Base-by-base conservation (phyloP, 2,329 filamentous ascomycete genomes). In the Juglanconis oblonga region DNA sequence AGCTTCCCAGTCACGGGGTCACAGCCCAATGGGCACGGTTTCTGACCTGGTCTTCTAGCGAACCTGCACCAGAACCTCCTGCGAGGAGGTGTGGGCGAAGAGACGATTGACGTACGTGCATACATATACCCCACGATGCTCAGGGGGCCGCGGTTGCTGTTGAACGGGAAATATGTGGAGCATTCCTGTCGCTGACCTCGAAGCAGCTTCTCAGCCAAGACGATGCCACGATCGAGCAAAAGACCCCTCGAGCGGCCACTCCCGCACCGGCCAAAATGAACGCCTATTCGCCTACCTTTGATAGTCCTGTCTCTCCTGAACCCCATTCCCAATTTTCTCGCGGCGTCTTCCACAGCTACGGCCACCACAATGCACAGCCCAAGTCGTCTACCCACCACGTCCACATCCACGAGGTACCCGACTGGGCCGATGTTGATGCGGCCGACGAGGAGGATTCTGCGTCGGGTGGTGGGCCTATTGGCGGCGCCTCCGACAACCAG, bases 21-120 rank as follows among this genome's bases (percentile, higher is more conserved):
- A 61, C 50, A 48, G 14, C 33, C 65, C 11, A 32, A 14, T 31
- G 2, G n/a, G 13, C n/a, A 47, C 14, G 29, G 3, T 1, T 38
- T 52, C 52, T 58, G 40, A 67, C 63, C 53, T 49, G 49, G 7
- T 40, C 13, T 62, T 58, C 8, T 40, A 80, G 78, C 68, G n/a
- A 77, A 77, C 57, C 69, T 84, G 45, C 72, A 74, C 53, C 74
- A 72, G n/a, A 84, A 80, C 57, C 76, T 86, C 33, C 69, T 79
- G 52, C 71, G 70, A 60, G 80, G 79, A 32, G 83, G 82, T 4
- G 75, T 85, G 44, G 71, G 72, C 1, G 73, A 80, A 56, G 73
- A 75, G 17, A 77, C 77, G 17, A 73, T 85, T 62, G 72, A 71
- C 64, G 80, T 81, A 74, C 63, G 77, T 71, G 17, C 31, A 35